Evolutionary conservation across 495 filamentous ascomycete genomes (phyloP), one percentile per base, ranked within the genome.

Genomic region (Lasiosphaeria hispida): DNA sequence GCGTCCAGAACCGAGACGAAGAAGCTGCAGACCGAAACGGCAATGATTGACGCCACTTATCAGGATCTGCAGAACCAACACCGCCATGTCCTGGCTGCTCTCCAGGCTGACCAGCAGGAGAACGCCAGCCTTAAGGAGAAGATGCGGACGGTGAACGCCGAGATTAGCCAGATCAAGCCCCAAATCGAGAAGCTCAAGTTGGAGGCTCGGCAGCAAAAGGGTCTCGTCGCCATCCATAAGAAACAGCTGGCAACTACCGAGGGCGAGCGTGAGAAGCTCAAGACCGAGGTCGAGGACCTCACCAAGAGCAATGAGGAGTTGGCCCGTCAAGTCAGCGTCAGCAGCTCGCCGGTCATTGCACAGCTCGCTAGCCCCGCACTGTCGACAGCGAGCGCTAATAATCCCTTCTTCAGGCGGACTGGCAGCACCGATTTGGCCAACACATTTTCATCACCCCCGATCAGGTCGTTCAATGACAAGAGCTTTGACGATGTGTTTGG

Each of bases 141-240:
- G 51, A 96, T 97, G 61, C 85, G 88, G 19, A 76, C 84, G 30
- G 78, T 90, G 13, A 97, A 96, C 69, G 80, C 81, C 9, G 90
- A 93, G 64, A 88, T 96, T 61, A 77, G 82, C 35, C 85, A 89
- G 72, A 76, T 97, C 34, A 91, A 89, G 70, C 92, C 91, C 7
- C 85, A 91, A 49, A 79, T 97, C 48, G 94, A 98, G 63, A 96
- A 96, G 75, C 78, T 95, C 52, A 87, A 90, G 67, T 88, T 85
- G 10, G 90, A 94, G 61, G 90, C 92, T 39, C 85, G 94, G 17
- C 94, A 96, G 68, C 91, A 97, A 73, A 96, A 95, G 72, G 94
- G 94, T 9, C 73, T 96, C 42, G 94, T 95, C 43, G 91, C 95
- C 4, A 97, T 98, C 73, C 96, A 95, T 75, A 97, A 95, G 76